Evolutionary conservation across 306 rosid genomes (phyloP).

Genomic region (Sicyos edulis): DNA sequence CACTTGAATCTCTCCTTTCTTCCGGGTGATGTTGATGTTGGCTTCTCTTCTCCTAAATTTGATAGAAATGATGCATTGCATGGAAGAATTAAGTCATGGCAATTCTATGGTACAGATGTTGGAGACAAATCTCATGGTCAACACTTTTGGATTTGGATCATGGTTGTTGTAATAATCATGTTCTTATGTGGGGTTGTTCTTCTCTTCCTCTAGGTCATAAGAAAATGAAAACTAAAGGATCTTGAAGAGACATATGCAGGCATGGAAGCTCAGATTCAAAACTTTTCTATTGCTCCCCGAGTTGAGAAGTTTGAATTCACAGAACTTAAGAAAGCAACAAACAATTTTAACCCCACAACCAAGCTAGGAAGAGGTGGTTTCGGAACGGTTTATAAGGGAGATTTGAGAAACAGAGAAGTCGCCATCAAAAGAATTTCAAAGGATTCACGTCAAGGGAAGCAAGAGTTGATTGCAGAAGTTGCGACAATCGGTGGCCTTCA

Average conservation of each 20-base stretch:
- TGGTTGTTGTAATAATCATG: conserved; percentile 11
- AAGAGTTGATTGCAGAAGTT: conserved; percentile 11
- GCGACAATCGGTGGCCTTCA: conserved; percentile 8
- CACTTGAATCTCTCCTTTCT: conserved; percentile 40
- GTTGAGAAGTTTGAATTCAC: conserved; percentile 31
- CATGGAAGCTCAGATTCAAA: conserved; percentile 32
- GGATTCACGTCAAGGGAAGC: conserved; percentile 51
- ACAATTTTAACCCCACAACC: conserved; percentile 46
- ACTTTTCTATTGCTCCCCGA: conserved; percentile 39
- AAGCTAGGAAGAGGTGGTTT: conserved; percentile 75
- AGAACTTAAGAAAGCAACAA: conserved; percentile 51
- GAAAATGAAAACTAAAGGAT: conserved; percentile 12
- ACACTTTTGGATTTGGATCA: conserved; percentile 41
- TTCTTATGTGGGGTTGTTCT: conserved; percentile 24
- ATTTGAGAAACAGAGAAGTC: conserved; percentile 37
- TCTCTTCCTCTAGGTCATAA: conserved; percentile 23
- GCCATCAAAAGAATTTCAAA: conserved; percentile 65
- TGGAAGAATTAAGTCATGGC: conserved; percentile 51
- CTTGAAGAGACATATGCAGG: conserved; percentile 39
- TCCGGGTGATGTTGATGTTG: conserved; percentile 32
- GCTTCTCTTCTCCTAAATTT: conserved; percentile 59
- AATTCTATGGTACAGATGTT: conserved; percentile 25
- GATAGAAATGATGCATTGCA: conserved; percentile 35
- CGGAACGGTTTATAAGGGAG: conserved; percentile 67
- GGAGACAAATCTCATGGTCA: background rate